Percentiles rank a stretch among this genome's conserved stretches.
Evolutionary conservation across 75 land plant genomes (phyloP).

Genomic region (Chamaecyparis obtusa): DNA sequence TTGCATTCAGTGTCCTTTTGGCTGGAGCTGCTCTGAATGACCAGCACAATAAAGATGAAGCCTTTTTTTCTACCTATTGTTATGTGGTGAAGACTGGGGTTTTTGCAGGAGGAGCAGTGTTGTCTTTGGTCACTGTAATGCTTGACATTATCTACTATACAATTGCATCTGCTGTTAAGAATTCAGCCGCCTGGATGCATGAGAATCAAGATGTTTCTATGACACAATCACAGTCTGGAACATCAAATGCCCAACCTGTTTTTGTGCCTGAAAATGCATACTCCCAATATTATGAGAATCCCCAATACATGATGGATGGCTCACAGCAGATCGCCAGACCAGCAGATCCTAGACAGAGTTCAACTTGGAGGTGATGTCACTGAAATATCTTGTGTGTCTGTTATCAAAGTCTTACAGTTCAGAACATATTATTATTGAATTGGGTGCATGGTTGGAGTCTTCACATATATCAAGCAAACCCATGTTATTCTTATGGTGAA

Average conservation of each 20-base stretch:
- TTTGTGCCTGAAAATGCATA: constrained; percentile 74
- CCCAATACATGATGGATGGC: not conserved
- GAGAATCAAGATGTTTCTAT: constrained; percentile 40
- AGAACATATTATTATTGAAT: not conserved
- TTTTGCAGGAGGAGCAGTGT: constrained; percentile 63
- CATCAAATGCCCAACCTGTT: constrained; percentile 40
- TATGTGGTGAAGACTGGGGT: constrained; percentile 82
- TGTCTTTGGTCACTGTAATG: constrained; percentile 49
- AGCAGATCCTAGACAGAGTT: not conserved
- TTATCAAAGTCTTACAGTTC: not conserved
- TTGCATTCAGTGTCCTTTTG: constrained; percentile 62
- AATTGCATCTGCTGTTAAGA: constrained; percentile 30
- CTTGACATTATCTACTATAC: constrained; percentile 57
- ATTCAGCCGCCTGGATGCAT: constrained; percentile 17
- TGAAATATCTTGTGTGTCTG: not conserved
- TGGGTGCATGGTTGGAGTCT: not conserved
- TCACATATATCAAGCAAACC: not conserved
- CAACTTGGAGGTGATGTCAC: constrained; percentile 1
- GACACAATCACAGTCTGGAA: constrained; percentile 54
- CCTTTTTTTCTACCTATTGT: constrained; percentile 45
- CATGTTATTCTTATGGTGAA: not conserved
- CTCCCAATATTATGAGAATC: constrained; percentile 1
- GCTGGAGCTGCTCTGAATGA: constrained; percentile 75
- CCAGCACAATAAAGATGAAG: constrained; percentile 37
- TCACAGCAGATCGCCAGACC: not conserved